phyloP scores from a whole-genome alignment of 495 filamentous ascomycete species.

The Daldinia loculata region DNA sequence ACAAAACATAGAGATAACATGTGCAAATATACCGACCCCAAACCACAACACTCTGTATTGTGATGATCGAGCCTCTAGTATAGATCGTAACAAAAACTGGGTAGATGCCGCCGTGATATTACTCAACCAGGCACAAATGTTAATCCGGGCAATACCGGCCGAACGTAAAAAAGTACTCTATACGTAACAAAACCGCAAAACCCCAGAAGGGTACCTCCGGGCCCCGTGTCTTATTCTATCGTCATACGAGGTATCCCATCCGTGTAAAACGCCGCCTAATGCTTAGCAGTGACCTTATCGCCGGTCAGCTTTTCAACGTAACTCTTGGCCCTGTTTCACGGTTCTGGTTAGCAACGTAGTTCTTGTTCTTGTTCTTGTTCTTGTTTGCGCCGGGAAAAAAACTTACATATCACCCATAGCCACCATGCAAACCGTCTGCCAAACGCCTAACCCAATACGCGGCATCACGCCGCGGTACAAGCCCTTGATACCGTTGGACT shows the following conservation, averaged over 20 bases:
- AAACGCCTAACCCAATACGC: constrained; percentile 92
- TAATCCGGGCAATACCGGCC: neutral
- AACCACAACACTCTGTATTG: constrained; percentile 23
- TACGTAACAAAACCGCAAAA: neutral
- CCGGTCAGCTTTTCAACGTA: constrained; percentile 97
- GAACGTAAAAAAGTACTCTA: constrained; percentile 3
- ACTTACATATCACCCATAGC: constrained; percentile 98
- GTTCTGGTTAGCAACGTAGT: constrained; percentile 34
- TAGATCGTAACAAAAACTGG: constrained; percentile 8
- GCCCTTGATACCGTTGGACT: constrained; percentile 85
- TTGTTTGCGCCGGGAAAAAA: constrained; percentile 5
- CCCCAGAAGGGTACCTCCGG: neutral
- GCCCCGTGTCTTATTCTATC: constrained; percentile 21
- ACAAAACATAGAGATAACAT: constrained; percentile 1
- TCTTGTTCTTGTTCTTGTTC: constrained; percentile 1
- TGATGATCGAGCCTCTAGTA: constrained; percentile 5
- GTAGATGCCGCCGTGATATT: neutral
- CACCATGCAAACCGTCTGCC: constrained; percentile 99
- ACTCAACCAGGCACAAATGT: neutral
- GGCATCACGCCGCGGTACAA: constrained; percentile 96
- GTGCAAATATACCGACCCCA: neutral
- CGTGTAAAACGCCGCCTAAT: constrained; percentile 66
- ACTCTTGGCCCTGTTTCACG: constrained; percentile 81
- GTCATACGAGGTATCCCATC: constrained; percentile 26
- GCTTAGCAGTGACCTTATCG: constrained; percentile 94